Base-by-base conservation (phyloP, 2,329 filamentous ascomycete species). In the Aspergillus quadrilineatus region DNA sequence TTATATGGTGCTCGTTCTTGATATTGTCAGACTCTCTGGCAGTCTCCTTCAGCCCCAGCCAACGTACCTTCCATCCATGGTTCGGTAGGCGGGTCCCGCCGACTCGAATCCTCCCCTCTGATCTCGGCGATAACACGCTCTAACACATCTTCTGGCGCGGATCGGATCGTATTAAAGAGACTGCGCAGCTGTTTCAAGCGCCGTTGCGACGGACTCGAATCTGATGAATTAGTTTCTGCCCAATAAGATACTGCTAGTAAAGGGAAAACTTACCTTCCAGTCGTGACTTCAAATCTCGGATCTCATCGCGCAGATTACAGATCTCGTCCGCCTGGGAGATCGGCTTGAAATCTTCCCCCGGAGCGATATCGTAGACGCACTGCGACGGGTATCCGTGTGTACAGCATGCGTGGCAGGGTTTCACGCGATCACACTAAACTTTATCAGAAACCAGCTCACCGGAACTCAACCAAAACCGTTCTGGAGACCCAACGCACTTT, bases 401-500 rank as follows among this genome's bases (percentile, higher is more conserved):
- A 55, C 72, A 74, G 58, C 72, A 74, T 50, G 72, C 71, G 57
- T 74, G 71, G 55, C 71, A 74, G 53, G 72, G 72, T 54, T 70
- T 70, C 28, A 74, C 68, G 46, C 72, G 71, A 56, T 74, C 72
- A 59, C 72, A 74, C 71, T 74, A 63, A 48, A 29, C 30, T 45
- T 26, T 8, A 32, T 55, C 56, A 60, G 50, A 51, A 28, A 30
- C 29, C 34, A 14, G 14, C n/a, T 37, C 8, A 28, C 14, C 2
- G n/a, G 17, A 17, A 9, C 17, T 22, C 15, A 14, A 10, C 4
- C 6, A n/a, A 42, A 42, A 15, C 39, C 17, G 8, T 42, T 17
- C n/a, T 15, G 22, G 22, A 22, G 39, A 22, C 22, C 14, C 17
- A 42, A 42, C 69, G 30, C 56, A 74, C 72, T 70, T 73, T 74